Base-by-base conservation (phyloP, 2,329 filamentous ascomycete species). In the Phialophora macrospora region DNA sequence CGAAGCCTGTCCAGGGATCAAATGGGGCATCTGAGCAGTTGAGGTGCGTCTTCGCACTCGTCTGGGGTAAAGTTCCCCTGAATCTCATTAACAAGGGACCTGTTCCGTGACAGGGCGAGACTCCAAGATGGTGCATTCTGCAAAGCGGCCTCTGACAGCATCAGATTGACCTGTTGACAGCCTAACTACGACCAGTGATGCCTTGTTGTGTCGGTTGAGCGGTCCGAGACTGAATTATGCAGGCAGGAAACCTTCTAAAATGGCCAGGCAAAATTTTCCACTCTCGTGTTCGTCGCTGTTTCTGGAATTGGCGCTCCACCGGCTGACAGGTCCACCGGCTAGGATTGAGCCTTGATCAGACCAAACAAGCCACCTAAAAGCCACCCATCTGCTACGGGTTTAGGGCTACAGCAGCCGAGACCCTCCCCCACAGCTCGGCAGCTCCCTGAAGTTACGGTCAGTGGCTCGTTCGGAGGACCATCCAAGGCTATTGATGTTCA, bases 351-450 rank as follows among this genome's bases (percentile, higher is more conserved):
- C 38, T 44, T 20, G 17, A 44, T 6, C 6, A 44, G 17, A 1
- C 38, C 38, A n/a, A 44, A 44, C 17, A 44, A 44, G 38, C 5
- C 38, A n/a, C 38, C 38, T 7, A 44, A 44, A 9, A 44, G 17
- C 38, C 38, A 44, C 17, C 38, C 17, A 44, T 6, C 38, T n/a
- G 17, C 17, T n/a, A 44, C 38, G 38, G 38, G 38, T 8, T 44
- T 44, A 44, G 38, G 38, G 14, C 38, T 8, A 2, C 17, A 2
- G 17, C 17, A 44, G 38, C 14, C 38, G 38, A 44, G 38, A 44
- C 56, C 56, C 56, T 59, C 56, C 56, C 56, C 56, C 56, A 59
- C 56, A 59, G 46, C 56, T 59, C 56, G 56, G 56, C 24, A 59
- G 8, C 41, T 59, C 56, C 56, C 56, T 30, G 41, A 46, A 59